phyloP scores from a whole-genome alignment of 192 early-diverging fungal genomes.

The Gamsiella multidivaricata region DNA sequence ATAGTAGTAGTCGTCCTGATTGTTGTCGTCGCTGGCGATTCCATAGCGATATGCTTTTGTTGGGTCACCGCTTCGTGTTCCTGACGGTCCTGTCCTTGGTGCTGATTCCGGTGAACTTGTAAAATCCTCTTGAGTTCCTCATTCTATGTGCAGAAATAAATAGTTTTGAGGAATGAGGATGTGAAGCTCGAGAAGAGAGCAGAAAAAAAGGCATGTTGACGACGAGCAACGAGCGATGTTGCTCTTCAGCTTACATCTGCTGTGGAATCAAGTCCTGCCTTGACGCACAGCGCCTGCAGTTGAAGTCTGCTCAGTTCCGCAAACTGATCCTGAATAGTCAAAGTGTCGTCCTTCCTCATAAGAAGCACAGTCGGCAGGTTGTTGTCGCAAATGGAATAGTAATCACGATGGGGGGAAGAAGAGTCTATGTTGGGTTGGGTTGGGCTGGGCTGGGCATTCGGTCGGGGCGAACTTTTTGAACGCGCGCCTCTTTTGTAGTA shows the following conservation, averaged over 20 bases:
- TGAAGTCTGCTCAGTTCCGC: conserved; percentile 23
- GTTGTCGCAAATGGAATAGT: not conserved
- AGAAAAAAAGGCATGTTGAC: too few species aligned
- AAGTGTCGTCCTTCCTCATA: conserved; percentile 25
- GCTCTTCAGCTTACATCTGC: conserved; percentile 13
- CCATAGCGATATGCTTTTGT: not conserved
- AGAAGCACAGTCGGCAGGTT: not conserved
- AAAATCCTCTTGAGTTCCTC: conserved; percentile 13
- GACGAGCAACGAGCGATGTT: too few species aligned
- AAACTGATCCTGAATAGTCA: not conserved
- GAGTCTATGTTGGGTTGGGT: not conserved
- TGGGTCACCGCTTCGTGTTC: not conserved
- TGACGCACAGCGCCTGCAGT: conserved; percentile 46
- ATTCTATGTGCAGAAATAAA: conserved; percentile 8
- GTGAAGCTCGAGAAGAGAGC: not conserved
- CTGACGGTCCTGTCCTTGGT: not conserved
- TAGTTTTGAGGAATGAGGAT: not conserved
- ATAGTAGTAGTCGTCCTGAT: not conserved
- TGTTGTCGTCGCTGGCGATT: not conserved
- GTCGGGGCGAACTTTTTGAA: not conserved
- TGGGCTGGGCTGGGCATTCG: not conserved
- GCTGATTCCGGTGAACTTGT: conserved; percentile 7
- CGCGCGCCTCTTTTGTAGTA: too few species aligned
- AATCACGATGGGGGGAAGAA: not conserved
- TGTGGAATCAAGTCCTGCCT: conserved; percentile 37